Evolutionary conservation across 2,329 filamentous ascomycete genomes (phyloP).

Genomic region (Penicillium concentricum): DNA sequence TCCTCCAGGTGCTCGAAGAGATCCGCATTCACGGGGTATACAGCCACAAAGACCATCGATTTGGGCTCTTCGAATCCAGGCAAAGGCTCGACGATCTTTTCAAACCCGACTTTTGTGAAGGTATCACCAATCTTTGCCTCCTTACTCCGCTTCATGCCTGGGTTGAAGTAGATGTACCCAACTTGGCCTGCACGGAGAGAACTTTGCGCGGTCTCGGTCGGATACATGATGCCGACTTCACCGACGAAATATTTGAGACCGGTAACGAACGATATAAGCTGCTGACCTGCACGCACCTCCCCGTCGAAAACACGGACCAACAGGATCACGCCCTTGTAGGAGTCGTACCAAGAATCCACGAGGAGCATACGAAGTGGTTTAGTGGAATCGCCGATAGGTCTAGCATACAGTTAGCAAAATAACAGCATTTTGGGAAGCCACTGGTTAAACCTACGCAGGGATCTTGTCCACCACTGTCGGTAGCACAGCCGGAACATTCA

Average conservation of each 20-base stretch:
- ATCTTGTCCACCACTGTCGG: constrained; percentile 83
- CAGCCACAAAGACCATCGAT: constrained; percentile 97
- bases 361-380: constrained; percentile 80
- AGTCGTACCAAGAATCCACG: constrained; percentile 98
- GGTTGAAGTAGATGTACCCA: constrained; percentile 95
- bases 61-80: constrained; percentile 97
- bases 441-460: constrained; percentile 55
- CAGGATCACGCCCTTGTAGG: constrained; percentile 88
- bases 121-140: constrained; percentile 97
- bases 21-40: constrained; percentile 87
- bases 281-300: constrained; percentile 75
- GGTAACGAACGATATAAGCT: constrained; percentile 83
- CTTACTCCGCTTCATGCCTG: constrained; percentile 94
- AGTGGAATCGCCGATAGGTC: constrained; percentile 67
- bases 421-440: not conserved
- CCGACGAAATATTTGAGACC: constrained; percentile 88
- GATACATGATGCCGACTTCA: constrained; percentile 96
- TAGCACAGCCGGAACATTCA: constrained; percentile 79
- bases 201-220: constrained; percentile 76
- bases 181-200: constrained; percentile 87
- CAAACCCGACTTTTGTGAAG: constrained; percentile 76
- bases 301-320: constrained; percentile 92
- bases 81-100: constrained; percentile 73
- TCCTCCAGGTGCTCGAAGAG: constrained; percentile 87
- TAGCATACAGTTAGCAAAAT: constrained; percentile 26